A percentile compares a stretch with the other conserved stretches of the same genome.
These are phyloP conservation scores for Marasmius fiardii DNA, from an alignment of 1,284 basidiomycete genomes.

Conservation along the genomic window DNA sequence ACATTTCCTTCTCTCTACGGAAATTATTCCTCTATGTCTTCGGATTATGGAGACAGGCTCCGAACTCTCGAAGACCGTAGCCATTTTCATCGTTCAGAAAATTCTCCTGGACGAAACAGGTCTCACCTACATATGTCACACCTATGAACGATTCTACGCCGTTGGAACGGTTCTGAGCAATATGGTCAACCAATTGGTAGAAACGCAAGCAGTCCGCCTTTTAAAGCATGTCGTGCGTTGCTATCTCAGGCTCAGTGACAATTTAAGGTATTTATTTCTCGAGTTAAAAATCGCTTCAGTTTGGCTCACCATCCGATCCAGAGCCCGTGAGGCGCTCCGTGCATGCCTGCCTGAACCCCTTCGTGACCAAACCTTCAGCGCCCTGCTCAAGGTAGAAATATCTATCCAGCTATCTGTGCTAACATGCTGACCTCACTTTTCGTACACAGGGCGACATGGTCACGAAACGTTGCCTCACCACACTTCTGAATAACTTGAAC, in stretches of 20 bases:
- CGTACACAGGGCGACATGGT: conserved; percentile 83
- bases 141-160: conserved; percentile 98
- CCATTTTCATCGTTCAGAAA: conserved; percentile 99
- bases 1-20: conserved; percentile 97
- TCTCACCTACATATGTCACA: conserved; percentile 98
- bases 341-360: conserved; percentile 98
- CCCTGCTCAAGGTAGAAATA: conserved; percentile 73
- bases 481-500: conserved; percentile 89
- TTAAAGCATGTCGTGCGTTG: conserved; percentile 99
- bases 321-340: conserved; percentile 93
- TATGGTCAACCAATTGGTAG: conserved; percentile 97
- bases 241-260: conserved; percentile 95
- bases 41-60: conserved; percentile 99
- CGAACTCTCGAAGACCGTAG: conserved; percentile 98
- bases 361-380: conserved; percentile 91
- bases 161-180: conserved; percentile 98
- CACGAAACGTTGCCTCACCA: conserved; percentile 94
- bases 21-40: conserved; percentile 98
- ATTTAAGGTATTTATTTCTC: conserved; percentile 66
- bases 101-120: conserved; percentile 98
- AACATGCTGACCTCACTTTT: conserved; percentile 4
- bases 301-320: conserved; percentile 26
- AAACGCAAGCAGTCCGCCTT: conserved; percentile 94
- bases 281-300: conserved; percentile 11
- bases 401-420: conserved; percentile 2